These are phyloP conservation scores for Botrytis sinoallii DNA, from an alignment of 2,329 filamentous ascomycete species.

Conservation along the genomic window DNA sequence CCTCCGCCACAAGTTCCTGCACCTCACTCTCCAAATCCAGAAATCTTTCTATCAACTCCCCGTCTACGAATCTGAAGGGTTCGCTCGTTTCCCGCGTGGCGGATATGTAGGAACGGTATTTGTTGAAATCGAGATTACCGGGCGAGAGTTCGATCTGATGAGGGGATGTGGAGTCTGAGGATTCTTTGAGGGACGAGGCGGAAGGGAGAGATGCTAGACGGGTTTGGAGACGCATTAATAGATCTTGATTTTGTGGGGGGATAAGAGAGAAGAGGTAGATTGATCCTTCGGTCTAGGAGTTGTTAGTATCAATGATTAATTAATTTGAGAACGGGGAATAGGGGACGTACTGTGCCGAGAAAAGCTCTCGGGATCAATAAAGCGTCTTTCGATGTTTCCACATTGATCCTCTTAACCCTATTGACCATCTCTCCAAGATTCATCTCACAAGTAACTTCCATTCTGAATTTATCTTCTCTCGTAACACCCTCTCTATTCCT, in stretches of 20 bases:
- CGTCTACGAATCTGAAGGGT: slow-evolving; percentile 86
- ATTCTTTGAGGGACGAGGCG: neutral
- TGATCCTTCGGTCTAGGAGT: slow-evolving; percentile 74
- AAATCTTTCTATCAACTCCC: slow-evolving; percentile 84
- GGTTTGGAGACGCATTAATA: slow-evolving; percentile 78
- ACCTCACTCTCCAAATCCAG: slow-evolving; percentile 63
- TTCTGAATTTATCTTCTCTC: slow-evolving; percentile 64
- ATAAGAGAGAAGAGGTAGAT: slow-evolving; percentile 89
- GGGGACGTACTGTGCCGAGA: slow-evolving; percentile 70
- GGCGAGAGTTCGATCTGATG: slow-evolving; percentile 56
- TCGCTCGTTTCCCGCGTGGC: slow-evolving; percentile 67
- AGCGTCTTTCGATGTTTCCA: slow-evolving; percentile 61
- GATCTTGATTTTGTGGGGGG: slow-evolving; percentile 65
- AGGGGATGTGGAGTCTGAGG: neutral
- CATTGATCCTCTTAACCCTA: slow-evolving; percentile 70
- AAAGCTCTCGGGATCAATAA: slow-evolving; percentile 80
- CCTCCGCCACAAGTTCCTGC: slow-evolving; percentile 53
- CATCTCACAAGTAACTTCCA: slow-evolving; percentile 77
- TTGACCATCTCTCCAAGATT: slow-evolving; percentile 93
- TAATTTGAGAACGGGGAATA: neutral
- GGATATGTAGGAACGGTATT: slow-evolving; percentile 80
- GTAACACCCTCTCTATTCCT: slow-evolving; percentile 71
- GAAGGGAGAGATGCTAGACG: slow-evolving; percentile 53
- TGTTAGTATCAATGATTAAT: neutral
- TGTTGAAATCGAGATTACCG: slow-evolving; percentile 72